Evolutionary conservation across 1,284 basidiomycete genomes (phyloP).

Genomic region (Sporisorium graminicola): DNA sequence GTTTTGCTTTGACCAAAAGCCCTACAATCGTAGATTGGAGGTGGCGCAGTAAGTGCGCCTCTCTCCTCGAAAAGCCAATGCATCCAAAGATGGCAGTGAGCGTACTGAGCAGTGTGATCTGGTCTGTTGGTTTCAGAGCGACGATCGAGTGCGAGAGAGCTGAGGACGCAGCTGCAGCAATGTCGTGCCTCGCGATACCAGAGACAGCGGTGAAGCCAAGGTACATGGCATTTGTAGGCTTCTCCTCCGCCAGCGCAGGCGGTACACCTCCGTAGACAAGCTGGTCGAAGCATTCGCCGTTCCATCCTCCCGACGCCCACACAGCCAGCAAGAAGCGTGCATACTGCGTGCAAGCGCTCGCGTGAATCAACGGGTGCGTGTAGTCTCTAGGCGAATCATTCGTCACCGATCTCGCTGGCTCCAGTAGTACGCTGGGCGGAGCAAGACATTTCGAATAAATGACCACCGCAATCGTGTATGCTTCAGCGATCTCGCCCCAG

Average conservation of each 20-base stretch:
- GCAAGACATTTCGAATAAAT: conserved; percentile 68
- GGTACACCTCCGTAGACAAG: conserved; percentile 66
- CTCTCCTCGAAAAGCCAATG: conserved; percentile 60
- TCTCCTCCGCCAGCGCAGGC: conserved; percentile 58
- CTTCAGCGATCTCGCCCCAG: conserved; percentile 67
- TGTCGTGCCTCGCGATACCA: conserved; percentile 62
- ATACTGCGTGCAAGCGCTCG: conserved; percentile 62
- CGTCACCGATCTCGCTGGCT: conserved; percentile 56
- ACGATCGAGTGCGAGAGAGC: conserved; percentile 60
- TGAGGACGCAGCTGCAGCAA: conserved; percentile 56
- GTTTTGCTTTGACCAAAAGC: conserved; percentile 50
- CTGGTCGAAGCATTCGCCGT: conserved; percentile 68
- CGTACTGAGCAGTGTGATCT: conserved; percentile 59
- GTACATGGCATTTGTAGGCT: conserved; percentile 51
- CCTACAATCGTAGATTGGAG: conserved; percentile 56
- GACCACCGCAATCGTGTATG: conserved; percentile 61
- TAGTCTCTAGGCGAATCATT: conserved; percentile 67
- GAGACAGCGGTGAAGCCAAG: conserved; percentile 51
- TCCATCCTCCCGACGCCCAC: conserved; percentile 67
- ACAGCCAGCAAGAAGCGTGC: conserved; percentile 65
- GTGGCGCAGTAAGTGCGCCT: conserved; percentile 61
- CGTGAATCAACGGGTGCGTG: conserved; percentile 67
- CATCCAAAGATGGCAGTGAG: conserved; percentile 62
- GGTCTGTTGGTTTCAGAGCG: conserved; percentile 62
- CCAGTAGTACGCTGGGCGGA: conserved; percentile 60